These are phyloP conservation scores for Sideroxylon spinosum DNA, from an alignment of 179 eudicot species.

Conservation along the genomic window DNA sequence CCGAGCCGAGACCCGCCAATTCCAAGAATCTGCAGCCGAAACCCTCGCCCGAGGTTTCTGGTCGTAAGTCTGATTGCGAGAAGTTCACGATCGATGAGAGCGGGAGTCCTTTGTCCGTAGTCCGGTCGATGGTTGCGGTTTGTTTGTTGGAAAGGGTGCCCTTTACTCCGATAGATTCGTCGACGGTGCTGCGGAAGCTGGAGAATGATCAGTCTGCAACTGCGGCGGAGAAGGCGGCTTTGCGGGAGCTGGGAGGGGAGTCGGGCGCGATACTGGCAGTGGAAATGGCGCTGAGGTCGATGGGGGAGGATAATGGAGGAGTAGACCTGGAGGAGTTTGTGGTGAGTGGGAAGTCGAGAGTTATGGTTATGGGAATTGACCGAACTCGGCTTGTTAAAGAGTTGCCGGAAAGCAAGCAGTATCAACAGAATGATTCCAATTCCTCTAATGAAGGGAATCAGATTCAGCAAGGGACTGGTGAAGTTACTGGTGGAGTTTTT, in stretches of 20 bases:
- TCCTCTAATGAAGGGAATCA: slow-evolving; percentile 23
- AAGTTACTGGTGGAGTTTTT: slow-evolving; percentile 24
- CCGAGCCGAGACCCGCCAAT: slow-evolving; percentile 14
- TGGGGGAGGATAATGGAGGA: slow-evolving; percentile 69
- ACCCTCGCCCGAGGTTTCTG: slow-evolving; percentile 9
- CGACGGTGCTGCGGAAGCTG: slow-evolving; percentile 62
- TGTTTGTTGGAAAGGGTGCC: slow-evolving; percentile 79
- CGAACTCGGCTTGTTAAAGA: slow-evolving; percentile 57
- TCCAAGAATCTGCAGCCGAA: slow-evolving; percentile 7
- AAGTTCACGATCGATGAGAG: slow-evolving; percentile 28
- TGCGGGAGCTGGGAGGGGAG: slow-evolving; percentile 69
- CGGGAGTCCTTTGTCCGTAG: slow-evolving; percentile 44
- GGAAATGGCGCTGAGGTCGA: slow-evolving; percentile 67
- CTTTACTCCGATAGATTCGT: slow-evolving; percentile 61
- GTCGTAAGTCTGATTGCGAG: slow-evolving; percentile 19
- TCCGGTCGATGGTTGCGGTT: slow-evolving; percentile 68
- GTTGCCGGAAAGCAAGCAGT: slow-evolving; percentile 48
- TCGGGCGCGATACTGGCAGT: slow-evolving; percentile 53
- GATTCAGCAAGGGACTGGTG: slow-evolving; percentile 17
- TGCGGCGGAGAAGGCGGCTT: slow-evolving; percentile 51
- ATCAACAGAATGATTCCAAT: slow-evolving; percentile 26
- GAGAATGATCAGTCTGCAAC: slow-evolving; percentile 51
- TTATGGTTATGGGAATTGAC: slow-evolving; percentile 74
- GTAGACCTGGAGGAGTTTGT: slow-evolving; percentile 75
- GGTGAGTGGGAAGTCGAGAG: slow-evolving; percentile 66